These are phyloP conservation scores for Ceratocystis huliohia DNA, from an alignment of 2,329 filamentous ascomycete species.

Conservation along the genomic window DNA sequence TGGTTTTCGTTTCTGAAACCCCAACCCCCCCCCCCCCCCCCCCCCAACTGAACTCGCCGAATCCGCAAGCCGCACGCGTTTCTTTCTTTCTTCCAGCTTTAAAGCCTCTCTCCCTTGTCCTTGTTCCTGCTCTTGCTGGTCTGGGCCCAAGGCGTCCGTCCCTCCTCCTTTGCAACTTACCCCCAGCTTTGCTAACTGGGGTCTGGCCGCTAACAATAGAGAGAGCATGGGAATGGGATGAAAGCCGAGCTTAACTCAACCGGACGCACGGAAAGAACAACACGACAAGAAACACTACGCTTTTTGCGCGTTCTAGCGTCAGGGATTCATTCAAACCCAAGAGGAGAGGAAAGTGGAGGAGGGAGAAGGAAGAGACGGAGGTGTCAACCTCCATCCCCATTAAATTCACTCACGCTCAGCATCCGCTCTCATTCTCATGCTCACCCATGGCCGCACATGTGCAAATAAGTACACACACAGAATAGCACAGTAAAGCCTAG, in stretches of 20 bases:
- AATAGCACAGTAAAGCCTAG: not conserved
- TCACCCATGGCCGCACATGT: not conserved
- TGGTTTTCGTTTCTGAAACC: too few relatives aligned
- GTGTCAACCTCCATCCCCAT: too few relatives aligned
- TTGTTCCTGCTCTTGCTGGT: not conserved
- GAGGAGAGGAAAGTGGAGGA: not conserved
- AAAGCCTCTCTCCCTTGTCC: not conserved
- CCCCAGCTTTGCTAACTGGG: too few relatives aligned
- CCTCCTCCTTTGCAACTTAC: not conserved
- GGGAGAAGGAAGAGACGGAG: not conserved
- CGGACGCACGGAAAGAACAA: slow-evolving; percentile 13
- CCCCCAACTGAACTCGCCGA: not conserved
- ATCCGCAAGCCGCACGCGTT: not conserved
- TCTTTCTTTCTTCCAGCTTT: not conserved
- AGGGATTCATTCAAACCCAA: not conserved
- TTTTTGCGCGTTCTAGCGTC: not conserved
- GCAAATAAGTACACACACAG: not conserved
- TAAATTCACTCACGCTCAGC: too few relatives aligned
- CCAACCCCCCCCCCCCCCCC: not conserved
- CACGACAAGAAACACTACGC: not conserved
- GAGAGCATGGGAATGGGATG: slow-evolving; percentile 5
- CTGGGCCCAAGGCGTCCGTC: too few relatives aligned
- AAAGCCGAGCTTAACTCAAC: slow-evolving; percentile 12
- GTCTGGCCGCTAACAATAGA: not conserved
- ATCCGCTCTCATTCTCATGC: not conserved